phyloP scores from a whole-genome alignment of 2,329 filamentous ascomycete species.

The Metarhizium sp. region DNA sequence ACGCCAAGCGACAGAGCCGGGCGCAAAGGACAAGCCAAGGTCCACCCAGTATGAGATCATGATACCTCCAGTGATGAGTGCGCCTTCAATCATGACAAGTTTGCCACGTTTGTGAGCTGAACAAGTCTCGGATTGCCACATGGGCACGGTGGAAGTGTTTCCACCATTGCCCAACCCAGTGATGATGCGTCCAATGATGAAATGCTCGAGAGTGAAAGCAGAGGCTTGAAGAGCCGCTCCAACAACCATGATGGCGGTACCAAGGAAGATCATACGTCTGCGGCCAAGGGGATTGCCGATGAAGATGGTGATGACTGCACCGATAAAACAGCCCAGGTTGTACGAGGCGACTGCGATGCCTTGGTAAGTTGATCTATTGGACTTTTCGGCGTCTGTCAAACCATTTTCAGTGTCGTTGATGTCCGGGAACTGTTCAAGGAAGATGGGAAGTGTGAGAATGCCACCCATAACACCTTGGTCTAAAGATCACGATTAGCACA shows the following conservation, averaged over 20 bases:
- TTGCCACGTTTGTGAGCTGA: slow-evolving; percentile 49
- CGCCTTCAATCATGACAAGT: slow-evolving; percentile 51
- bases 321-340: slow-evolving; percentile 53
- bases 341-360: slow-evolving; percentile 47
- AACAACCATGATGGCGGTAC: slow-evolving; percentile 46
- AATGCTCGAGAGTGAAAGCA: slow-evolving; percentile 43
- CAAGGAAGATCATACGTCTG: slow-evolving; percentile 48
- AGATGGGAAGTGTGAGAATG: slow-evolving; percentile 57
- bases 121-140: slow-evolving; percentile 53
- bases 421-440: slow-evolving; percentile 48
- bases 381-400: slow-evolving; percentile 24
- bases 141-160: slow-evolving; percentile 47
- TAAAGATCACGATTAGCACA: slow-evolving; percentile 20
- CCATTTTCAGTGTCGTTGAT: slow-evolving; percentile 30
- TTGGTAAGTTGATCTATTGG: slow-evolving; percentile 40
- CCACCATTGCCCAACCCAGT: slow-evolving; percentile 50
- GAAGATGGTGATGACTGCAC: slow-evolving; percentile 56
- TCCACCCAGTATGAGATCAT: slow-evolving; percentile 53
- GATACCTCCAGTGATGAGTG: slow-evolving; percentile 47
- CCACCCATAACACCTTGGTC: slow-evolving; percentile 71
- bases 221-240: slow-evolving; percentile 51
- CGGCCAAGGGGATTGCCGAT: slow-evolving; percentile 55
- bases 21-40: slow-evolving; percentile 44
- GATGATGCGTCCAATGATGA: slow-evolving; percentile 50
- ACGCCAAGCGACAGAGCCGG: slow-evolving; percentile 36